A percentile compares a stretch with the other conserved stretches of the same genome.
Conservation (phyloP, 208 protist species). For the Phytomonas francai region DNA sequence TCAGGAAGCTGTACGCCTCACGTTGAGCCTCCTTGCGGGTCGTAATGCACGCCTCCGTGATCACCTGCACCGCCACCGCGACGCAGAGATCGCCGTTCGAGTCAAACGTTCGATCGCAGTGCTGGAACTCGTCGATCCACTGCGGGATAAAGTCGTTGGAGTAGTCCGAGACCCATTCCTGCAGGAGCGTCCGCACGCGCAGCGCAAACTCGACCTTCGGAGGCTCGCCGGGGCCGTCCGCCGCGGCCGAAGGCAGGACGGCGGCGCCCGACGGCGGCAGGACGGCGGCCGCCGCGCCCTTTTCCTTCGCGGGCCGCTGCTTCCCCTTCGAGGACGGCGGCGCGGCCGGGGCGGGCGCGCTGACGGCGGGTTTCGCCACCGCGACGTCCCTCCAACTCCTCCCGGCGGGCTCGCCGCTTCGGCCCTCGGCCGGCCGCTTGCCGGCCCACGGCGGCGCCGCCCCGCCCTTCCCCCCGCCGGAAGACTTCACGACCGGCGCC, state of each 20-base stretch:
- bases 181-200: conserved; percentile 54
- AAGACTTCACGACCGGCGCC: conserved; percentile 15
- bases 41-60: conserved; percentile 72
- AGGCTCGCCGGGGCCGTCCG: conserved; percentile 4
- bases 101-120: conserved; percentile 46
- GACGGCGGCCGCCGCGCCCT: not conserved
- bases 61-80: conserved; percentile 66
- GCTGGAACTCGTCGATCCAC: conserved; percentile 72
- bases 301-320: not conserved
- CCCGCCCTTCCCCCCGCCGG: conserved; percentile 7
- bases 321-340: not conserved
- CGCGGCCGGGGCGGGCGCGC: not conserved
- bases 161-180: conserved; percentile 72
- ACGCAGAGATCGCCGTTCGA: conserved; percentile 43
- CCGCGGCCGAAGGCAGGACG: conserved; percentile 9
- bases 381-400: conserved; percentile 4
- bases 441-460: not conserved
- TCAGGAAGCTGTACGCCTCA: conserved; percentile 77
- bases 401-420: not conserved
- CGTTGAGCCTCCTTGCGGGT: conserved; percentile 74
- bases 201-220: conserved; percentile 54
- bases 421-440: conserved; percentile 17
- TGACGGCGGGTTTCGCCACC: not conserved
- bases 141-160: conserved; percentile 73
- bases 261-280: conserved; percentile 1